Percentiles rank a stretch among this genome's conserved stretches.
Conservation (phyloP, 2,329 filamentous ascomycete species). For the Monosporascus ibericus region DNA sequence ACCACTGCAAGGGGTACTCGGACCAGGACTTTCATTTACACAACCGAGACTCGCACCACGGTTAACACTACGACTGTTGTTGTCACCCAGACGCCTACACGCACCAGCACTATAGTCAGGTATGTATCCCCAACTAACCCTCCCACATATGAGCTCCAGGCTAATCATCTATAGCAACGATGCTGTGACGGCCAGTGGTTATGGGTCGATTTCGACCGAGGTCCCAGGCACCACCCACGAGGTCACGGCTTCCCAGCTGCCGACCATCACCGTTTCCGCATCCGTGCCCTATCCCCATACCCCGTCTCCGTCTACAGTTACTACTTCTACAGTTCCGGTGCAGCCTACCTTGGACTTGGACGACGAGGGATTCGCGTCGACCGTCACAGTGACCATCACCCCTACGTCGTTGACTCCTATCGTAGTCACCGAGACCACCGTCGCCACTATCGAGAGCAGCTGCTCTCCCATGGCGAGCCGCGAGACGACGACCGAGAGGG, state of each 20-base stretch:
- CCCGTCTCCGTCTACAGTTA: not conserved
- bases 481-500: not conserved
- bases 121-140: not conserved
- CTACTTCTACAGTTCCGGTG: not conserved
- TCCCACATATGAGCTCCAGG: not conserved
- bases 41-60: not conserved
- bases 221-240: not conserved
- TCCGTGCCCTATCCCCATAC: conserved; percentile 1
- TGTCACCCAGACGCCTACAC: not conserved
- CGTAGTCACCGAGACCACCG: conserved; percentile 2
- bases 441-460: not conserved
- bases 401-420: conserved; percentile 3
- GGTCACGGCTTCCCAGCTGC: not conserved
- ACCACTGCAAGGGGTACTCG: not conserved
- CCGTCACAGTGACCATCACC: conserved; percentile 10
- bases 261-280: conserved; percentile 4
- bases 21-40: not conserved
- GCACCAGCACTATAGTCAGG: not conserved
- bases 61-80: not conserved
- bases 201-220: not conserved
- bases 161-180: conserved; percentile 1
- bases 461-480: not conserved
- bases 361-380: conserved; percentile 1
- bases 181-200: not conserved
- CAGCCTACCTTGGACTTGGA: too few species aligned